Conservation (phyloP, 352 stramenopile species). For the Phytophthora boehmeriae region DNA sequence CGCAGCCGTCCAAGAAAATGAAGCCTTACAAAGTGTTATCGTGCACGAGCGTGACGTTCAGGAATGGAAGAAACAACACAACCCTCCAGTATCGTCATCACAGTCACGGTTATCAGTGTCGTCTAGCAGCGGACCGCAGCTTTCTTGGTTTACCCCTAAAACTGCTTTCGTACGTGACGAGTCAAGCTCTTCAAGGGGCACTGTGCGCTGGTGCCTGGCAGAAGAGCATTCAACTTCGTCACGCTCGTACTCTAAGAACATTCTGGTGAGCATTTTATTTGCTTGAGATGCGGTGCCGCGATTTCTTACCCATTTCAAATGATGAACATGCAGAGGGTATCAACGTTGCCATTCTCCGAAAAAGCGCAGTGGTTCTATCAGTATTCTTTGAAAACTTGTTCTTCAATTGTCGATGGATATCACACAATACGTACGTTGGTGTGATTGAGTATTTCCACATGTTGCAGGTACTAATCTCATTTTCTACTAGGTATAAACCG, state of each 20-base stretch:
- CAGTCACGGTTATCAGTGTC: slow-evolving; percentile 30
- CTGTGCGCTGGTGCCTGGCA: slow-evolving; percentile 25
- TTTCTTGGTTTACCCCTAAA: slow-evolving; percentile 32
- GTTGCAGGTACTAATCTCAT: not conserved
- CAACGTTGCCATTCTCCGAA: slow-evolving; percentile 52
- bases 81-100: slow-evolving; percentile 6
- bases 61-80: slow-evolving; percentile 28
- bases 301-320: not conserved
- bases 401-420: slow-evolving; percentile 56
- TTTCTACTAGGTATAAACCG: slow-evolving; percentile 54
- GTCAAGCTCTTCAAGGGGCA: slow-evolving; percentile 14
- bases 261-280: slow-evolving; percentile 23
- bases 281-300: not conserved
- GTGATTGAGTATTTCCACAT: not conserved
- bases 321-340: slow-evolving; percentile 35
- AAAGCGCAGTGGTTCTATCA: slow-evolving; percentile 77
- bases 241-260: slow-evolving; percentile 31
- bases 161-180: slow-evolving; percentile 46
- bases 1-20: slow-evolving; percentile 28
- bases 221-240: slow-evolving; percentile 35
- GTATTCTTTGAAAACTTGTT: slow-evolving; percentile 61
- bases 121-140: slow-evolving; percentile 31
- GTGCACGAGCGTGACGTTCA: slow-evolving; percentile 39
- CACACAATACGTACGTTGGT: slow-evolving; percentile 67
- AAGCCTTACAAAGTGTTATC: slow-evolving; percentile 38